Evolutionary conservation across 2,329 filamentous ascomycete genomes (phyloP).

Genomic region (Emergomyces africanus): DNA sequence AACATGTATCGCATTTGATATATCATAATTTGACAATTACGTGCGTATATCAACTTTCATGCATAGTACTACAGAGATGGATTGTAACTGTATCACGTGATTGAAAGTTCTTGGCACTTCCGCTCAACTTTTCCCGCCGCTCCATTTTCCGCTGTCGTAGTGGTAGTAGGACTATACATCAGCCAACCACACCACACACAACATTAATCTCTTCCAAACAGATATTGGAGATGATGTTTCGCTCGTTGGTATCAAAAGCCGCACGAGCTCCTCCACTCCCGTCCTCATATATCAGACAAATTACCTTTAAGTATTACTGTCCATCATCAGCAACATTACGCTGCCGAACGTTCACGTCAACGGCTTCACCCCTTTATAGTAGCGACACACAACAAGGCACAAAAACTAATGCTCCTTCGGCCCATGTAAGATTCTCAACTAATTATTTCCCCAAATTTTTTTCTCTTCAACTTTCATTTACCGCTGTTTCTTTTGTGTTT

Average conservation of each 20-base stretch:
- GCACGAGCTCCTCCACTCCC: neutral
- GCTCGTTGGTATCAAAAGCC: neutral
- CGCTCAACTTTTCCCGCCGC: neutral
- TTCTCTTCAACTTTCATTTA: neutral
- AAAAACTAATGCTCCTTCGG: neutral
- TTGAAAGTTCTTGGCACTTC: neutral
- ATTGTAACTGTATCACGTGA: neutral
- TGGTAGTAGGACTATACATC: neutral
- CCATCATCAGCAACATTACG: neutral
- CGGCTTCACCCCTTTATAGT: neutral
- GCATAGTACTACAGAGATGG: no score
- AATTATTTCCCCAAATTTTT: neutral
- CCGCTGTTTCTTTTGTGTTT: neutral
- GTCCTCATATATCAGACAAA: neutral
- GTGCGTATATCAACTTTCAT: no score
- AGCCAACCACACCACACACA: neutral
- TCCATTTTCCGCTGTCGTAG: neutral
- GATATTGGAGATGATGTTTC: neutral
- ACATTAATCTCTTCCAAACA: neutral
- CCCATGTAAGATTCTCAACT: neutral
- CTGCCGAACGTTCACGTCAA: conserved; percentile 11
- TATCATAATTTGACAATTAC: no score
- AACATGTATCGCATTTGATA: no score
- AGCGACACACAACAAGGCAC: neutral
- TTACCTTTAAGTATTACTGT: neutral